Evolutionary conservation across 768 basidiomycete genomes (phyloP).

Genomic region (Pleurotus sapidus): DNA sequence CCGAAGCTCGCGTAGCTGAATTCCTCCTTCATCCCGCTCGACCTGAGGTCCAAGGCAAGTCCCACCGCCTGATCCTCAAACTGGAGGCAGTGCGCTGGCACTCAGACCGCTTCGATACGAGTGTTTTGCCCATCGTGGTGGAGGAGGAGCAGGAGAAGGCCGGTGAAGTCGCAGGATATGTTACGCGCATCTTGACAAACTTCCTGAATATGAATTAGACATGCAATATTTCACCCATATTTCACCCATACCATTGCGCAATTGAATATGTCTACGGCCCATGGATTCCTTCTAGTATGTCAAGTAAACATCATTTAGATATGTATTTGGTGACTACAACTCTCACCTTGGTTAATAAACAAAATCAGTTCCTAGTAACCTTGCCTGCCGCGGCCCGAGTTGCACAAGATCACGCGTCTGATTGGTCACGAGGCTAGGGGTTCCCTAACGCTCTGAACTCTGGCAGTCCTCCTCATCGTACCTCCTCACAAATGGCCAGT

Average conservation of each 20-base stretch:
- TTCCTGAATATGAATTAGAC: not conserved
- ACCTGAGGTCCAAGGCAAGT: constrained; percentile 24
- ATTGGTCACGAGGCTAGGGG: no score
- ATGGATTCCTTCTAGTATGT: no score
- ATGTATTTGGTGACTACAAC: no score
- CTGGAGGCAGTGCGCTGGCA: constrained; percentile 52
- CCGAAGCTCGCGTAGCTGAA: constrained; percentile 24
- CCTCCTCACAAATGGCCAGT: constrained; percentile 36
- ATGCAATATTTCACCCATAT: not conserved
- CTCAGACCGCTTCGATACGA: constrained; percentile 48
- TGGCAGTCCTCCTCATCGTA: no score
- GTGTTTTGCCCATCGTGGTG: constrained; percentile 30
- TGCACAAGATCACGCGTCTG: no score
- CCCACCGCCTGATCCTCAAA: constrained; percentile 31
- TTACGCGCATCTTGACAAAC: constrained; percentile 39
- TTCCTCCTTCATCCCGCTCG: constrained; percentile 40
- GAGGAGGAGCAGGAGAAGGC: constrained; percentile 28
- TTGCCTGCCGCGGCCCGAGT: no score
- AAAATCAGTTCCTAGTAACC: no score
- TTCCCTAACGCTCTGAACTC: no score
- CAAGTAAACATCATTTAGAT: no score
- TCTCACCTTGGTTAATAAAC: no score
- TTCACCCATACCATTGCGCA: no score
- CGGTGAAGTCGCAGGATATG: constrained; percentile 30
- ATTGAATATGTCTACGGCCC: no score